Evolutionary conservation across 495 filamentous ascomycete species (phyloP).

Genomic region (Emericellopsis terricola): DNA sequence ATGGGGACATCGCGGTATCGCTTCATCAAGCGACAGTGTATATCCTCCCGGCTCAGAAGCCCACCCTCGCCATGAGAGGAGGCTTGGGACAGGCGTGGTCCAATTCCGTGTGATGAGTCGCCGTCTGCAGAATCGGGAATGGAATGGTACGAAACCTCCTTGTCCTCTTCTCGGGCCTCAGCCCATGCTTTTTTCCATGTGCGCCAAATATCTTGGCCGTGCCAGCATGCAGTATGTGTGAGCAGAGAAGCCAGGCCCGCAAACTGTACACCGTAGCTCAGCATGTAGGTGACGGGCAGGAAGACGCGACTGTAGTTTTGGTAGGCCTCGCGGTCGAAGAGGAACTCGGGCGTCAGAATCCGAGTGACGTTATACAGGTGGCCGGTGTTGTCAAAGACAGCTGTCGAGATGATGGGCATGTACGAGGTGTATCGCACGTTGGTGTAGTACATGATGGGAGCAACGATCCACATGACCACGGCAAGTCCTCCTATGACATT

Average conservation of each 20-base stretch:
- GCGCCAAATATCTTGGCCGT: constrained; percentile 54
- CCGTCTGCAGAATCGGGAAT: constrained; percentile 11
- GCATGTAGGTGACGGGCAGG: constrained; percentile 64
- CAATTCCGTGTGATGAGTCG: constrained; percentile 2
- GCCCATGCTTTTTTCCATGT: constrained; percentile 41
- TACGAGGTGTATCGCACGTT: constrained; percentile 63
- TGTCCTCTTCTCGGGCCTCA: constrained; percentile 24
- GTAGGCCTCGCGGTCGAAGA: constrained; percentile 54
- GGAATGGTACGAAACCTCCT: constrained; percentile 21
- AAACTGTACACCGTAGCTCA: constrained; percentile 68
- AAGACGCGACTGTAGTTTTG: constrained; percentile 62
- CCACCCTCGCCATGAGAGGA: constrained; percentile 33
- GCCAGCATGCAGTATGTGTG: constrained; percentile 56
- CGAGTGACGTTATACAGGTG: constrained; percentile 55
- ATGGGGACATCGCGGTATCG: constrained; percentile 58
- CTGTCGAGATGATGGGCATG: constrained; percentile 60
- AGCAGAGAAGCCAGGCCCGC: constrained; percentile 55
- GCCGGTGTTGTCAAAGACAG: constrained; percentile 70
- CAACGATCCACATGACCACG: constrained; percentile 77
- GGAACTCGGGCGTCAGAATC: constrained; percentile 52
- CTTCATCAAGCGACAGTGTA: constrained; percentile 63
- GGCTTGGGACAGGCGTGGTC: constrained; percentile 4
- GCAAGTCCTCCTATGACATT: constrained; percentile 77
- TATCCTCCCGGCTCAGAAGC: constrained; percentile 47
- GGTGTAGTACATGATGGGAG: constrained; percentile 64